Evolutionary conservation across 306 rosid species (phyloP), one percentile per base, ranked within the genome.

Genomic region (Pyrus communis): DNA sequence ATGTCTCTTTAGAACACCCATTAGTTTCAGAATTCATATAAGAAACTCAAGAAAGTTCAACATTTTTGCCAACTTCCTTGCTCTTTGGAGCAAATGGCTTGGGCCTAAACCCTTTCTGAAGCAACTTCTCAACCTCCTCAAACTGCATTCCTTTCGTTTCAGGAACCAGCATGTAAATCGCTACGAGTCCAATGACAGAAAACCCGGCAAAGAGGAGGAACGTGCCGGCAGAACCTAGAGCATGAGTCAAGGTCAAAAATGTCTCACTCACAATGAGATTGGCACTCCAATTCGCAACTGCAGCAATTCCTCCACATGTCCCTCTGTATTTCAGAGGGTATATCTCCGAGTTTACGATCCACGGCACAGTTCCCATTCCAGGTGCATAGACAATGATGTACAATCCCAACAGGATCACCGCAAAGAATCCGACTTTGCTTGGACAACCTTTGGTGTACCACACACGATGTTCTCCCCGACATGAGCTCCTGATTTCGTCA

Each of bases 341-440:
- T 25, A 93, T 89, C 89, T 93, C 97, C 0, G 95, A 87, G 84
- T 91, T 91, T 57, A 93, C 85, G 74, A 93, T 84, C 98, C 97
- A 93, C 2, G 98, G 98, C 5, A 86, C 87, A 0, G 93, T 89
- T 75, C 96, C 97, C 87, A 93, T 88, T 43, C 98, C 98, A 0
- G 97, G 98, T 0, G 97, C 83, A 57, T 91, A 93, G 4, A 77
- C 52, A 15, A 93, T 79, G 28, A 93, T 91, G 75, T 93, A 91
- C 25, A 89, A 25, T 76, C 90, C 97, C 13, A 93, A 84, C 11
- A 89, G 75, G 9, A 80, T 52, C n/a, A 93, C 95, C 0, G 97
- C 95, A 46, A 91, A 70, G 80, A 91, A 40, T 25, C 95, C 98
- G 17, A 93, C 57, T 70, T 38, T 89, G 83, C 86, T 91, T 3